Evolutionary conservation across 2,329 filamentous ascomycete species (phyloP), one percentile per base, ranked within the genome.

Genomic region (Blastomyces percursus): DNA sequence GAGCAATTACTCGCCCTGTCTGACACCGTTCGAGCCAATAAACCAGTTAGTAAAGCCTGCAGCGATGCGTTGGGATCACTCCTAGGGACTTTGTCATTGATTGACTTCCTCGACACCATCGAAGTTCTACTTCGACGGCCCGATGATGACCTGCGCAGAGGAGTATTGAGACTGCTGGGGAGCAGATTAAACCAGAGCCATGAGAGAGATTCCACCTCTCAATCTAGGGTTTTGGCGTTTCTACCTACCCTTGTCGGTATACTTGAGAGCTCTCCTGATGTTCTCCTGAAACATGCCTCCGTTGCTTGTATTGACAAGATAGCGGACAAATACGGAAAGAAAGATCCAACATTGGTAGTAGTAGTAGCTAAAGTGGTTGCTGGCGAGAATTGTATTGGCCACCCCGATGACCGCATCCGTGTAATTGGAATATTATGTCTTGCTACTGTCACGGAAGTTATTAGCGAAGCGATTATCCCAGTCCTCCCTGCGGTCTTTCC

Each of bases 281-380:
- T 88, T 61, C 81, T 85, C 35, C 87, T 94, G 73, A 91, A 93
- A 76, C 87, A 91, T 69, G 91, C 90, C 12, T 90, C 92, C 0
- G 86, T 99, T 65, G 86, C 86, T 44, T 97, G 93, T 69, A 87
- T 97, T 54, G 92, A 96, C 76, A 90, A 90, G 74, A 95, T 99
- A 66, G 85, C 90, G 2, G 92, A 96, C 76, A 93, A 93, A 73
- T 97, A 96, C 73, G 95, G 94, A 67, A 95, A 94, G 79, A 95
- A 92, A 73, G 90, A 96, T 70, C 81, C 88, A 1, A 85, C 88
- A 67, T 86, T 86, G 54, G 88, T 96, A 54, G 81, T 88, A 32
- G 83, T 84, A 4, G 88, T 91, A 5, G 90, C 91, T 4, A 80
- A 86, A 64, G 88, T 87, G 1, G 88, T 99, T 69, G 86, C 89